Conservation (phyloP, 1,139 yeast species). For the Williopsis jadinii region DNA sequence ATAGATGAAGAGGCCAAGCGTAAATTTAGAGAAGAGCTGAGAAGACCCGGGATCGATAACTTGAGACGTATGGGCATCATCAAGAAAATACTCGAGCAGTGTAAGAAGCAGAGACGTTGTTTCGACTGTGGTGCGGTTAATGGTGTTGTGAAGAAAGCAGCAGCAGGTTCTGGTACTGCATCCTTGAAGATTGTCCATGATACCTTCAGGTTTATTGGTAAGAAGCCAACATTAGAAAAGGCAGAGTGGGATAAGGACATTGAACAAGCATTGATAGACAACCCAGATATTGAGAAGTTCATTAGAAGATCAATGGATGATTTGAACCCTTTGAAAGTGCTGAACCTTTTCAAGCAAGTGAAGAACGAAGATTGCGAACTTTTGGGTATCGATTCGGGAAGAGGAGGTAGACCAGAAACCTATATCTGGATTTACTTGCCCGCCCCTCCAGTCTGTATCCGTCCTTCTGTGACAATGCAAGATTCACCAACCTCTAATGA, state of each 20-base stretch:
- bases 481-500: constrained; percentile 86
- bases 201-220: constrained; percentile 93
- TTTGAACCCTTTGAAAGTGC: constrained; percentile 84
- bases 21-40: constrained; percentile 62
- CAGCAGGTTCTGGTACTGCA: constrained; percentile 85
- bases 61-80: constrained; percentile 84
- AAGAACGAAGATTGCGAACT: constrained; percentile 85
- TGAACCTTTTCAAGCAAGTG: constrained; percentile 81
- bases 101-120: constrained; percentile 92
- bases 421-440: constrained; percentile 96
- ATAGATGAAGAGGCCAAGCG: constrained; percentile 69
- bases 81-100: constrained; percentile 80
- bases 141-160: constrained; percentile 97
- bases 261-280: constrained; percentile 57
- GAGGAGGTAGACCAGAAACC: constrained; percentile 93
- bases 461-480: constrained; percentile 95
- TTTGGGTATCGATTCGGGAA: constrained; percentile 80
- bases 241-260: constrained; percentile 82
- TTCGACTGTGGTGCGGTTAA: constrained; percentile 79
- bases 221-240: constrained; percentile 81
- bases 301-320: constrained; percentile 88
- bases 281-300: constrained; percentile 86
- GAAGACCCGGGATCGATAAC: constrained; percentile 87
- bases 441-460: constrained; percentile 97
- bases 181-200: constrained; percentile 94